Evolutionary conservation across 83 land plant species (phyloP).

Genomic region (Picea abies): DNA sequence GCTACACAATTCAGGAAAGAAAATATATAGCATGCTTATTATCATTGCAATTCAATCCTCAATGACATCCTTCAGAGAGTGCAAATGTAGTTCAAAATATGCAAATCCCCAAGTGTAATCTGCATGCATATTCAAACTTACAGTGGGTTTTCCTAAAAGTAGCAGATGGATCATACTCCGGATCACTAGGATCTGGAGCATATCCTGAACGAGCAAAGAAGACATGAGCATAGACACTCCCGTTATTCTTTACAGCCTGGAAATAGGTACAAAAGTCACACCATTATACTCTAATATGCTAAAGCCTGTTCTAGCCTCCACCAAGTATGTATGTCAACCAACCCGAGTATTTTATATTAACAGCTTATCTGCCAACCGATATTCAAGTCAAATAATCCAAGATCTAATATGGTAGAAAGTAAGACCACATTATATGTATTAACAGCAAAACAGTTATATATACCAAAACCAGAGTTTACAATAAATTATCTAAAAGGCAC

Average conservation of each 20-base stretch:
- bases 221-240: constrained; percentile 87
- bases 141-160: constrained; percentile 71
- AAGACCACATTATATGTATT: background rate
- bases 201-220: constrained; percentile 95
- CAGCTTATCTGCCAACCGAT: background rate
- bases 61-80: background rate
- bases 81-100: background rate
- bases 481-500: background rate
- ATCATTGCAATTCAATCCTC: background rate
- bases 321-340: background rate
- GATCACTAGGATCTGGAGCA: constrained; percentile 91
- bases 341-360: background rate
- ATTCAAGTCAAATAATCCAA: background rate
- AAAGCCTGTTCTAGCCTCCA: background rate
- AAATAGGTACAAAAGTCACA: background rate
- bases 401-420: background rate
- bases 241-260: constrained; percentile 81
- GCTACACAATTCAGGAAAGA: constrained; percentile 43
- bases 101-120: constrained; percentile 1
- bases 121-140: constrained; percentile 39
- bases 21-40: background rate
- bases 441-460: background rate
- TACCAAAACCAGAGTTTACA: background rate
- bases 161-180: constrained; percentile 70
- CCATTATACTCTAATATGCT: background rate